phyloP scores from a whole-genome alignment of 2,329 filamentous ascomycete species.

The Cercospora sesami region DNA sequence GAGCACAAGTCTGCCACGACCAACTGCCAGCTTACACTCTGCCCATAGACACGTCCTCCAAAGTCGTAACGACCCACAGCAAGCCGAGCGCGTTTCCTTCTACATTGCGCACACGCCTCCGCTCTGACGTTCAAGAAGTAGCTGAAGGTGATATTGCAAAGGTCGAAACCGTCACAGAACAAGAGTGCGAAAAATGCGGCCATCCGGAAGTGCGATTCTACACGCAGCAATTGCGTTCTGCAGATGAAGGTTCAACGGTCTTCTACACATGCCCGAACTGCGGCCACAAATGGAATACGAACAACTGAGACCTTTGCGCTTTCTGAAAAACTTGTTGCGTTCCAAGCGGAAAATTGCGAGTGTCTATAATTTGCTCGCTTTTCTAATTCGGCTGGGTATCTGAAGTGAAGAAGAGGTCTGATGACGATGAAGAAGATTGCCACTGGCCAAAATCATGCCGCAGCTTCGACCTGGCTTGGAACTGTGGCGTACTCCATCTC shows the following conservation, averaged over 20 bases:
- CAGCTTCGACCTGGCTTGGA: constrained; percentile 48
- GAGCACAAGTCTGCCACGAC: background rate
- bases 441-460: constrained; percentile 20
- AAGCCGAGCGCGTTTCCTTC: constrained; percentile 91
- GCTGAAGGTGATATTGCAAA: constrained; percentile 68
- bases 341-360: background rate
- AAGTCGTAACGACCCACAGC: constrained; percentile 76
- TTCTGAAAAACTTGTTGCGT: background rate
- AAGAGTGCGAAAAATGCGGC: constrained; percentile 78
- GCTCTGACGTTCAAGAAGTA: constrained; percentile 80
- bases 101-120: constrained; percentile 72
- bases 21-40: background rate
- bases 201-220: constrained; percentile 80
- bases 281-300: constrained; percentile 70
- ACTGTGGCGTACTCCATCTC: constrained; percentile 90
- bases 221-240: constrained; percentile 81
- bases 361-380: background rate
- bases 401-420: background rate
- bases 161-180: constrained; percentile 62
- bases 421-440: background rate
- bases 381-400: constrained; percentile 1
- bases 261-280: constrained; percentile 83
- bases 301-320: constrained; percentile 53
- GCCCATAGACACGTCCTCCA: constrained; percentile 68
- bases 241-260: constrained; percentile 91